A percentile compares a stretch with the other conserved stretches of the same genome.
These are phyloP conservation scores for Herpomyces periplanetae DNA, from an alignment of 2,329 filamentous ascomycete species.

Conservation along the genomic window DNA sequence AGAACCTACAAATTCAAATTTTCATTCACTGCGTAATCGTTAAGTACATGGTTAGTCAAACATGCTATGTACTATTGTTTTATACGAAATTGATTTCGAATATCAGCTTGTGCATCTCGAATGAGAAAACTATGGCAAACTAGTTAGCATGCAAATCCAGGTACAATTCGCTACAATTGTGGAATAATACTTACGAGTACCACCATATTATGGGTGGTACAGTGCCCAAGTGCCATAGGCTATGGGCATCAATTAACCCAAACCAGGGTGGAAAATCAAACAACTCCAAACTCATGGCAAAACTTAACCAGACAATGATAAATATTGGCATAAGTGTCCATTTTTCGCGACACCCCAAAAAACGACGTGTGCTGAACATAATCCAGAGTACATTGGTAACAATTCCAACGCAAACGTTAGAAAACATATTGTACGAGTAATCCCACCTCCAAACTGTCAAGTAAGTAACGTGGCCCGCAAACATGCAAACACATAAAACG, in stretches of 20 bases:
- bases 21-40: too few species aligned
- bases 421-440: conserved; percentile 91
- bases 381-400: conserved; percentile 53
- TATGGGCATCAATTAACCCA: conserved; percentile 63
- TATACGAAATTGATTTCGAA: too few species aligned
- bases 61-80: too few species aligned
- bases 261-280: conserved; percentile 62
- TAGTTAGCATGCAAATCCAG: too few species aligned
- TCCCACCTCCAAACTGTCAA: conserved; percentile 59
- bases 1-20: too few species aligned
- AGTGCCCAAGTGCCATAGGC: conserved; percentile 75
- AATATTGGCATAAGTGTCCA: conserved; percentile 74
- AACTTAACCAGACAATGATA: conserved; percentile 58
- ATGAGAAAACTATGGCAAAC: too few species aligned
- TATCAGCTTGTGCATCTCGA: too few species aligned
- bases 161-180: too few species aligned
- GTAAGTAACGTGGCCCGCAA: conserved; percentile 37
- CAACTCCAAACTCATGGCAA: conserved; percentile 80
- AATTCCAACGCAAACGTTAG: conserved; percentile 46
- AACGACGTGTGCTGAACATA: conserved; percentile 36
- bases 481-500: conserved; percentile 24
- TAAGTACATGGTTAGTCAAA: too few species aligned
- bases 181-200: conserved; percentile 91
- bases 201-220: conserved; percentile 55
- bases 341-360: conserved; percentile 22